These are phyloP conservation scores for Fusarium virguliforme DNA, from an alignment of 2,329 filamentous ascomycete genomes.

Conservation along the genomic window DNA sequence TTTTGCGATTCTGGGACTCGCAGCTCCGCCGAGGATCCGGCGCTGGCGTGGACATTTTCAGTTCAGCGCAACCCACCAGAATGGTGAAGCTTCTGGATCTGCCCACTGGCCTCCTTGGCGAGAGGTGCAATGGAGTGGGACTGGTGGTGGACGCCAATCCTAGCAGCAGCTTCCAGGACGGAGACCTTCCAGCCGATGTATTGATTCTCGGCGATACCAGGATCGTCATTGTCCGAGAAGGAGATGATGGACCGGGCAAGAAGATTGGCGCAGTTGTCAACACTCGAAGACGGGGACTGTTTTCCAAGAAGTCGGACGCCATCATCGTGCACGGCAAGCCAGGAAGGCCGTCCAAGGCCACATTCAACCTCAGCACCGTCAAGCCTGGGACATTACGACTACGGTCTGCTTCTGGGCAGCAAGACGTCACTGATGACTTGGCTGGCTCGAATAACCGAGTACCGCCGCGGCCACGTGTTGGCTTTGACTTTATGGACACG, in stretches of 20 bases:
- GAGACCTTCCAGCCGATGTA: conserved; percentile 67
- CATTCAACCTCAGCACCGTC: conserved; percentile 68
- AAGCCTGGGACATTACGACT: conserved; percentile 59
- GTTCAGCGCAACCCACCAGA: conserved; percentile 67
- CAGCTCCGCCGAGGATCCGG: conserved; percentile 68
- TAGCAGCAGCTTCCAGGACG: conserved; percentile 49
- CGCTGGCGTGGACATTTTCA: conserved; percentile 70
- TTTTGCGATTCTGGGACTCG: conserved; percentile 73
- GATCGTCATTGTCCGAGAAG: conserved; percentile 69
- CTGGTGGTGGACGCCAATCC: conserved; percentile 60
- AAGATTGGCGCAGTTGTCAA: conserved; percentile 60
- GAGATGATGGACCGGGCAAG: conserved; percentile 64
- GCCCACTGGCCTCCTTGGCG: conserved; percentile 69
- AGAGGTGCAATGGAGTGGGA: conserved; percentile 69
- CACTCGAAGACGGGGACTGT: conserved; percentile 55
- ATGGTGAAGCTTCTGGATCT: conserved; percentile 72
- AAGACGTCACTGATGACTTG: conserved; percentile 38
- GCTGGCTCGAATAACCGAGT: conserved; percentile 44
- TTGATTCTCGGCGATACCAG: conserved; percentile 71
- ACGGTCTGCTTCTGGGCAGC: conserved; percentile 51
- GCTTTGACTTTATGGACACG: conserved; percentile 68
- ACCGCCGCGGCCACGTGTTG: conserved; percentile 55
- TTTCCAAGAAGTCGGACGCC: conserved; percentile 63
- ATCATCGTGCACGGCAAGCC: conserved; percentile 70
- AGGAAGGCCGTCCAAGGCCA: conserved; percentile 57